Conservation (phyloP, 495 filamentous ascomycete genomes). For the Sordaria brevicollis region DNA sequence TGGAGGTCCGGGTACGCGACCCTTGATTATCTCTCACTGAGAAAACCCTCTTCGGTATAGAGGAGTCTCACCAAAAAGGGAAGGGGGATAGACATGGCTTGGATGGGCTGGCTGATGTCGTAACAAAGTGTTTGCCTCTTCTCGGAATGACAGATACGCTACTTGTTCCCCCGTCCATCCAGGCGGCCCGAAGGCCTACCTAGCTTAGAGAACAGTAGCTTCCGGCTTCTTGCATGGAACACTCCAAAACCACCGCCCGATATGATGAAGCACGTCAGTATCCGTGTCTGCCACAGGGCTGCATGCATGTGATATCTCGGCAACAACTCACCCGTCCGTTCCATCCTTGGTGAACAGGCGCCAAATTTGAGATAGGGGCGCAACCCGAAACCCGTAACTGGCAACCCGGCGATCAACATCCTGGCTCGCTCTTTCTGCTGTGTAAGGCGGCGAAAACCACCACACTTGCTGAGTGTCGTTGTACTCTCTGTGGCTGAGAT, state of each 20-base stretch:
- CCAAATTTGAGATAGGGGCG: background rate
- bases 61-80: background rate
- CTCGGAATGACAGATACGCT: background rate
- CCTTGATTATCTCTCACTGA: background rate
- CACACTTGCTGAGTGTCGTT: background rate
- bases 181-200: background rate
- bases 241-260: background rate
- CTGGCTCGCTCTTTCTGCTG: background rate
- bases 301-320: slow-evolving; percentile 8
- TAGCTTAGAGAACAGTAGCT: background rate
- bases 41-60: background rate
- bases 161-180: background rate
- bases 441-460: background rate
- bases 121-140: background rate
- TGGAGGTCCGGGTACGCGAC: background rate
- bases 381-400: slow-evolving; percentile 6
- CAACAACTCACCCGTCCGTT: background rate
- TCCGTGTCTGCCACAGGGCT: background rate
- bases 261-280: background rate
- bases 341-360: slow-evolving; percentile 2
- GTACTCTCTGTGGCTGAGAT: slow-evolving; percentile 1
- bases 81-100: background rate
- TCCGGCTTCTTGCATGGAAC: background rate
- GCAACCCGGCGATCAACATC: background rate
- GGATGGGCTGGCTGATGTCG: background rate